Conservation (phyloP, 345 rosid species). For the Euphorbia pulcherrima region DNA sequence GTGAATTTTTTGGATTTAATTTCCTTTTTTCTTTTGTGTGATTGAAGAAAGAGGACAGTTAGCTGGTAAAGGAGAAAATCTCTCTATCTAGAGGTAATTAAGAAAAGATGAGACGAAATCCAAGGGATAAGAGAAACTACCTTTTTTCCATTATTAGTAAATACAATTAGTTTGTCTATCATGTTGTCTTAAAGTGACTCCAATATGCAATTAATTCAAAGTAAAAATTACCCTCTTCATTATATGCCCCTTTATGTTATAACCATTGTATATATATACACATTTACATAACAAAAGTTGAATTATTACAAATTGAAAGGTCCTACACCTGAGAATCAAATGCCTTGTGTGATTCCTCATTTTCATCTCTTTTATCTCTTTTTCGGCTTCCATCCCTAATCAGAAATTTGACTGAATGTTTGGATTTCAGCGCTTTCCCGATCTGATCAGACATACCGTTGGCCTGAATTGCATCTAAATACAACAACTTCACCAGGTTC, state of each 20-base stretch:
- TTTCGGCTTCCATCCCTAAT: slow-evolving; percentile 1
- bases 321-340: neutral
- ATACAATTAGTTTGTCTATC: neutral
- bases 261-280: too few relatives aligned
- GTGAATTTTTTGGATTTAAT: neutral
- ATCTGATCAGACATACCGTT: slow-evolving; percentile 36
- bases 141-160: neutral
- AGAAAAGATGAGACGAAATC: slow-evolving; percentile 6
- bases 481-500: slow-evolving; percentile 53
- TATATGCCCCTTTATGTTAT: too few relatives aligned
- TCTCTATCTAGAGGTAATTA: slow-evolving; percentile 20
- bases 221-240: neutral
- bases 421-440: slow-evolving; percentile 36
- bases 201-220: neutral
- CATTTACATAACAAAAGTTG: too few relatives aligned
- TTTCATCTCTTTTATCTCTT: slow-evolving; percentile 17
- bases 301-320: neutral
- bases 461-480: slow-evolving; percentile 52
- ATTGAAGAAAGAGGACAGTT: slow-evolving; percentile 9
- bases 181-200: too few relatives aligned
- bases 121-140: neutral
- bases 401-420: slow-evolving; percentile 6
- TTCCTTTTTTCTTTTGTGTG: neutral
- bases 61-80: slow-evolving; percentile 15
- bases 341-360: neutral